These are phyloP conservation scores for Quercus gilva DNA, from an alignment of 306 rosid genomes.

Conservation along the genomic window DNA sequence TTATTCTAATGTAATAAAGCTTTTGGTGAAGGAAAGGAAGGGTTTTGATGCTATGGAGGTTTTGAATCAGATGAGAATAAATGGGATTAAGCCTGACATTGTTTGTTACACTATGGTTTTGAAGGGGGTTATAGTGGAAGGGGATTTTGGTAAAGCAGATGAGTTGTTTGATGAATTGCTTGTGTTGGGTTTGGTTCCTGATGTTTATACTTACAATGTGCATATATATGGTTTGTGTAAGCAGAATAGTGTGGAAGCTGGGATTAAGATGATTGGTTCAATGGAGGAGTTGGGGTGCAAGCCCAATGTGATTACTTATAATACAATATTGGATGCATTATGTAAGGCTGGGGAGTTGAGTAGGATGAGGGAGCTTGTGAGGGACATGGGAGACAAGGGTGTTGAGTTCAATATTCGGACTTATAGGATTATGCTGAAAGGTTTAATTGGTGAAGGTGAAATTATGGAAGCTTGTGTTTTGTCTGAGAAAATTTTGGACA, in stretches of 20 bases:
- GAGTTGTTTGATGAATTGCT: constrained; percentile 75
- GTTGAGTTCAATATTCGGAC: constrained; percentile 56
- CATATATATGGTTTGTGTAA: constrained; percentile 70
- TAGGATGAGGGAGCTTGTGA: constrained; percentile 42
- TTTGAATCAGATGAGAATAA: constrained; percentile 52
- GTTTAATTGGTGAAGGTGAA: constrained; percentile 50
- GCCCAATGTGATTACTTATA: constrained; percentile 70
- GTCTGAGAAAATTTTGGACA: constrained; percentile 66
- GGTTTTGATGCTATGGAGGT: constrained; percentile 51
- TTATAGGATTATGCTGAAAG: constrained; percentile 55
- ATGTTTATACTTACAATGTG: constrained; percentile 66
- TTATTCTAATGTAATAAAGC: constrained; percentile 54
- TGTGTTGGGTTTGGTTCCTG: constrained; percentile 70
- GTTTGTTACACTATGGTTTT: constrained; percentile 81
- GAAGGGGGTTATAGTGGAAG: constrained; percentile 46
- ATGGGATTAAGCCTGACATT: constrained; percentile 64
- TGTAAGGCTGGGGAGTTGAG: constrained; percentile 38
- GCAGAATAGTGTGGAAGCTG: constrained; percentile 48
- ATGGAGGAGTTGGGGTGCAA: constrained; percentile 73
- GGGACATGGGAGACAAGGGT: constrained; percentile 61
- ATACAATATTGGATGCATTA: constrained; percentile 52
- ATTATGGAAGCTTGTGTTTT: constrained; percentile 50
- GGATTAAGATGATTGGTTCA: constrained; percentile 40
- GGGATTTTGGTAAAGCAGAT: constrained; percentile 45
- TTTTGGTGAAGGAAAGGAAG: constrained; percentile 53